These are phyloP conservation scores for Ascoidea rubescens DNA, from an alignment of 805 yeast species.

Conservation along the genomic window DNA sequence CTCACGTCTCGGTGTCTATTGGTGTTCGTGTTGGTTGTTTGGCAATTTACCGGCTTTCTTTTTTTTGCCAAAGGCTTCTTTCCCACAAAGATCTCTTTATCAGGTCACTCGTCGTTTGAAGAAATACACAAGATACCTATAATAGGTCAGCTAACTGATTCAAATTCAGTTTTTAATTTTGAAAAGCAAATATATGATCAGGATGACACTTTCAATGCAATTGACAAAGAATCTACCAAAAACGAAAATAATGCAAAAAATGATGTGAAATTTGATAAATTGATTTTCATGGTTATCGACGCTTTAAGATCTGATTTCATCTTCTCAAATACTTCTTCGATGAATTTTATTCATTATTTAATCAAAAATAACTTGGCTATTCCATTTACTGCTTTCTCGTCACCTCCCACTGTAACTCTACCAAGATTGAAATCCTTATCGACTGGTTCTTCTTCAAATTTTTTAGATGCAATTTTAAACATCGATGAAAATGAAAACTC, in stretches of 20 bases:
- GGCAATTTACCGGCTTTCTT: slow-evolving; percentile 39
- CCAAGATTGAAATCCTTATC: slow-evolving; percentile 90
- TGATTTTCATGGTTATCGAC: slow-evolving; percentile 80
- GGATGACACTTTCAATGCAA: background rate
- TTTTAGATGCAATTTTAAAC: slow-evolving; percentile 85
- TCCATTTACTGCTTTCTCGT: slow-evolving; percentile 83
- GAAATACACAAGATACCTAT: slow-evolving; percentile 16
- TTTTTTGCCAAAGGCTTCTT: slow-evolving; percentile 76
- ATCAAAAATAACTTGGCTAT: slow-evolving; percentile 56
- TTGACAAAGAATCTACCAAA: background rate
- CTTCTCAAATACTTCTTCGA: slow-evolving; percentile 49
- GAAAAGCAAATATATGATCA: slow-evolving; percentile 6
- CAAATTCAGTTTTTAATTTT: slow-evolving; percentile 4
- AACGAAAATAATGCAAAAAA: slow-evolving; percentile 13
- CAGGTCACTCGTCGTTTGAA: slow-evolving; percentile 36
- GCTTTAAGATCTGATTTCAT: slow-evolving; percentile 86
- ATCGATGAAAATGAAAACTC: slow-evolving; percentile 84
- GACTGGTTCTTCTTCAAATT: slow-evolving; percentile 89
- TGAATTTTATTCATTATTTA: slow-evolving; percentile 53
- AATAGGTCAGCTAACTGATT: slow-evolving; percentile 6
- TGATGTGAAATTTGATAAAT: slow-evolving; percentile 40
- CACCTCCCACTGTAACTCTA: slow-evolving; percentile 93
- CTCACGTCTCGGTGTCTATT: too few relatives aligned
- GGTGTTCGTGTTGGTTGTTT: too few relatives aligned
- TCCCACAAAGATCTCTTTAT: slow-evolving; percentile 71